Evolutionary conservation across 305 asterid genomes (phyloP), one percentile per base, ranked within the genome.

Genomic region (Lippia alba): DNA sequence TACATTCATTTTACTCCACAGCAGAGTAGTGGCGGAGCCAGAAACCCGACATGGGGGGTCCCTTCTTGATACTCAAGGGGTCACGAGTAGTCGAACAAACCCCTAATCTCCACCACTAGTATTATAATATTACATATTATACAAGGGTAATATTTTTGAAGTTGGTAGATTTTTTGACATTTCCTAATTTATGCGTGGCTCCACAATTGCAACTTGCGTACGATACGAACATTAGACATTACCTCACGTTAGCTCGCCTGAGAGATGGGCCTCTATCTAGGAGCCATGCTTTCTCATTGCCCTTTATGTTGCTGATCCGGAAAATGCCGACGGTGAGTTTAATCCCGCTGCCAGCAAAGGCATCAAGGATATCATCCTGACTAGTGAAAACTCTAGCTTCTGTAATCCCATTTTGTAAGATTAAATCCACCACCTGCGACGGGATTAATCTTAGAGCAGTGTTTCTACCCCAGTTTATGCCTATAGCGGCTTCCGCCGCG

Each of bases 381-480:
- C 71, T 1, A 10, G 63, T 18, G 16, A 59, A 75, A 20, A 83
- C 16, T 60, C 81, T 71, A 20, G 80, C 80, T 12, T 18, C 36
- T 24, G 7, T 8, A 5, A 84, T 64, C 3, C 56, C 56, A 8
- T 84, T 84, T 45, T 79, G 84, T 7, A 81, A 17, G 20, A 84
- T 34, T 73, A 83, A 36, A 68, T 83, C 84, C 58, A 81, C 85
- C 40, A 76, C 88, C 57, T 44, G 61, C 6, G 86, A 66, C 0
- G 89, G 89, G 14, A 74, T 32, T 76, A 81, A 41, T 69, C 69
- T 76, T 33, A 81, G 88, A 12, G 78, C 61, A 46, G 59, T 73
- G 14, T 64, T 64, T 16, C 84, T 74, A 4, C 88, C 88, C 84
- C 84, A 81, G 4, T 72, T 71, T 0, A 83, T 10, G 0, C 88